Evolutionary conservation across 495 filamentous ascomycete genomes (phyloP), one percentile per base, ranked within the genome.

Genomic region (Cenococcum geophilum): DNA sequence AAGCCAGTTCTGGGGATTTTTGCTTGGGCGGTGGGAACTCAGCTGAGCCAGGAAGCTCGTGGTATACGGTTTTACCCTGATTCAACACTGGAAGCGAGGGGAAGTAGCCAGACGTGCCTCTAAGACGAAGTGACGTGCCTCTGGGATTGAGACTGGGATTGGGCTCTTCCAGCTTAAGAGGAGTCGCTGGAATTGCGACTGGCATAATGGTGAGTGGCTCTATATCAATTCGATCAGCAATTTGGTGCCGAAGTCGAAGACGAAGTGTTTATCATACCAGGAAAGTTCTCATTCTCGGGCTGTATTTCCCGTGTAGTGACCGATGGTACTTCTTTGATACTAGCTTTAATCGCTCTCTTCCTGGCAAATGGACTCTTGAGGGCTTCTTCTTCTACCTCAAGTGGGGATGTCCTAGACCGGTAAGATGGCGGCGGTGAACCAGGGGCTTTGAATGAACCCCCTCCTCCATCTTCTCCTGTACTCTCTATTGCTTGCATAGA

Each of bases 401-500:
- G 5, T 52, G 8, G 14, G 9, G 49, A 16, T 51, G 48, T 51
- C 49, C 49, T 4, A 20, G 49, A 45, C 18, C 11, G 40, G 11
- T 45, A 45, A 4, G 40, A 16, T 18, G 40, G 40, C 18, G 40
- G 4, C 11, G 40, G 14, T 1, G 40, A 18, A 45, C 40, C 40
- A 45, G 40, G 18, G 6, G 36, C n/a, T 18, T 22, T 21, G n/a
- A n/a, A n/a, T 22, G 48, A 21, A 3, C 4, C 48, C 11, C 48
- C 49, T 25, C 21, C 32, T 35, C 9, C 22, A 0, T 21, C 23
- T n/a, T 42, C 57, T 47, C 59, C 27, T 32, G 27, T 2, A 32
- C 6, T 61, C 43, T 69, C 67, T 4, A 55, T 25, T 1, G 20
- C 37, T 45, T 64, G 57, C 67, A 69, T 69, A 1, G 55, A 25